Evolutionary conservation across 805 yeast genomes (phyloP).

Genomic region (Cyberlindnera mississippiensis): DNA sequence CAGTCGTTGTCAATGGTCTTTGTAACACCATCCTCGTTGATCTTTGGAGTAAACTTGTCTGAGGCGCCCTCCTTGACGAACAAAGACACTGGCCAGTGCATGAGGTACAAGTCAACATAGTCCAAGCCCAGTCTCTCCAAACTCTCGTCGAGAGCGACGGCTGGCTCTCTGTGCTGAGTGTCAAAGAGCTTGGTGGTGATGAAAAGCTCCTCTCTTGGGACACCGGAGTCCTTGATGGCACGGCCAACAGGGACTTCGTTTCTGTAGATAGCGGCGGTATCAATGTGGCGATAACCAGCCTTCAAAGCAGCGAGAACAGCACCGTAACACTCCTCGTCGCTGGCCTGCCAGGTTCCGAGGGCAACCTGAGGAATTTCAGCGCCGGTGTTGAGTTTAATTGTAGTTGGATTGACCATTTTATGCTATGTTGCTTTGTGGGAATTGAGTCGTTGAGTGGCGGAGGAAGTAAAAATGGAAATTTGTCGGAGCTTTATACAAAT

Average conservation of each 20-base stretch:
- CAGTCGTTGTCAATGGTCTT: conserved; percentile 53
- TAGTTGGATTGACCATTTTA: background rate
- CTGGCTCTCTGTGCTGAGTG: conserved; percentile 39
- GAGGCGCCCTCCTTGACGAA: background rate
- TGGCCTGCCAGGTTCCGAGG: conserved; percentile 45
- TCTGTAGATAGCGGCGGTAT: conserved; percentile 52
- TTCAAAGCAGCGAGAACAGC: conserved; percentile 19
- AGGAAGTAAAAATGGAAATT: no score
- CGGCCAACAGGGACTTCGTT: conserved; percentile 55
- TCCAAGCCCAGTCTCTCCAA: conserved; percentile 62
- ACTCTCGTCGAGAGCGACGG: conserved; percentile 51
- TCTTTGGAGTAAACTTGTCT: conserved; percentile 7
- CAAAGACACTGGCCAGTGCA: conserved; percentile 76
- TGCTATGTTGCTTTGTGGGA: background rate
- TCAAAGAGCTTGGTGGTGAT: conserved; percentile 71
- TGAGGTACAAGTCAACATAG: conserved; percentile 72
- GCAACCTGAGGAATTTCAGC: conserved; percentile 48
- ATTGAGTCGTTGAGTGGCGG: background rate
- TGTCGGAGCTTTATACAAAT: no score
- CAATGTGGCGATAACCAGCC: conserved; percentile 59
- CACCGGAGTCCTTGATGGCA: conserved; percentile 51
- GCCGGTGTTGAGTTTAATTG: conserved; percentile 35
- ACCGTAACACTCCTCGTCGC: conserved; percentile 28
- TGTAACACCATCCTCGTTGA: conserved; percentile 40
- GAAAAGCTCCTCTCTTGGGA: conserved; percentile 61